Base-by-base conservation (phyloP, 2,329 filamentous ascomycete genomes). In the Paecilomyces dactylethromorphus region DNA sequence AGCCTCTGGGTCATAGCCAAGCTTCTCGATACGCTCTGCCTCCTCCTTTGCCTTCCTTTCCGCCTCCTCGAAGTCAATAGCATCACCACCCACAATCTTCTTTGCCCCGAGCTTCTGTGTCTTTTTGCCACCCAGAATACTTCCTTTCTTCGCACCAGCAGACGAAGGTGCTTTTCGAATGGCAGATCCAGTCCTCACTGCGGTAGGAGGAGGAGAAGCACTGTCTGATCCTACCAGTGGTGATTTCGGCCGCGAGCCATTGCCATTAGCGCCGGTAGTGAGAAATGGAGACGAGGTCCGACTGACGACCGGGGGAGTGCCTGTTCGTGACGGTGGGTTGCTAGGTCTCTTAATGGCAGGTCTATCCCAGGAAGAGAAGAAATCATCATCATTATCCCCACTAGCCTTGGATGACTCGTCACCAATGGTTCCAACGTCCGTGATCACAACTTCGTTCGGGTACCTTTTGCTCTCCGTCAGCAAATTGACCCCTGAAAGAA, bases 351-450 rank as follows among this genome's bases (percentile, higher is more conserved):
- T 99, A 78, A 99, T 95, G 3, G 92, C 85, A 22, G 94, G 94
- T 79, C 97, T 97, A 71, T 97, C 94, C 94, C 93, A 99, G 0
- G 92, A 97, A 10, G 93, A 96, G 78, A 99, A 99, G 82, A 99
- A 99, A 74, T 97, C 94, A 70, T 97, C 92, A 21, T 88, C 87
- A 22, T 96, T 92, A 65, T 29, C 7, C 26, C 87, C 89, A 53
- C 89, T 84, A n/a, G 92, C 90, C 11, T 91, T 95, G 64, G 83
- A 85, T 39, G 85, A 81, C 64, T 84, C 87, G 60, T 91, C 87
- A 56, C 78, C 79, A 54, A 83, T 83, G 62, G 83, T 81, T 58
- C 78, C 77, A 32, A 84, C 80, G 68, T 97, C 94, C 59, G 87
- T 89, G 64, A 97, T 87, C 24, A 93, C 84, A 31, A 97, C 92